Base-by-base conservation (phyloP, 371 early-diverging fungal species). In the Mortierella sp. region DNA sequence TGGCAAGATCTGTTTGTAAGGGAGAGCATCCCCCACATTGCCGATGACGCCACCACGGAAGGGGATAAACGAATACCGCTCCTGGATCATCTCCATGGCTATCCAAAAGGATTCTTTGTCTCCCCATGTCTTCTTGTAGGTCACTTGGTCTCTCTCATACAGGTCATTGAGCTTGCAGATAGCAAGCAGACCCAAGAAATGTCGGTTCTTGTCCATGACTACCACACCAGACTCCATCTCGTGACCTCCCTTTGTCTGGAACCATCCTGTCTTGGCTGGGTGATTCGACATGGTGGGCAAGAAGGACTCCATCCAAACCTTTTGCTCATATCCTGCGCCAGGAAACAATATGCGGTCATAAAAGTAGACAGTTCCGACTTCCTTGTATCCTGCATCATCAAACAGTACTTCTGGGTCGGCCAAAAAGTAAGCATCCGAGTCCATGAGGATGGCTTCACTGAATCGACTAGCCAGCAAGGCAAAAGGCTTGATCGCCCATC, bases 351-450 rank as follows among this genome's bases (percentile, higher is more conserved):
- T 85, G 8, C 90, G 86, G 70, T 92, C 92, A 47, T 85, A 81
- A 71, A 89, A 92, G 63, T 86, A 90, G 2, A 91, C 57, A 0
- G 88, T 80, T 17, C 92, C 90, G 0, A 83, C 82, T n/a, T 77
- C 63, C 28, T 81, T 69, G 77, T 90, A 92, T 0, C 83, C 86
- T 13, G 64, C 57, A 57, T 86, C 85, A 13, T 85, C 81, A 72
- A 90, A 90, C 50, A 91, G 37, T 1, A 74, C 63, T 6, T 80
- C 83, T 0, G 94, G 93, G 24, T 82, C 78, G 41, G 85, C 80
- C 64, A 92, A 80, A 78, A 91, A 90, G 27, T 86, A 82, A 0
- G 83, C 90, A 60, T 94, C 94, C 13, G 94, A 91, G 77, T 94
- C 94, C 82, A 92, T 82, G 57, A 92, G 77, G 39, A 92, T 86